These are phyloP conservation scores for Leishmania major DNA, from an alignment of 208 protist species.

Conservation along the genomic window DNA sequence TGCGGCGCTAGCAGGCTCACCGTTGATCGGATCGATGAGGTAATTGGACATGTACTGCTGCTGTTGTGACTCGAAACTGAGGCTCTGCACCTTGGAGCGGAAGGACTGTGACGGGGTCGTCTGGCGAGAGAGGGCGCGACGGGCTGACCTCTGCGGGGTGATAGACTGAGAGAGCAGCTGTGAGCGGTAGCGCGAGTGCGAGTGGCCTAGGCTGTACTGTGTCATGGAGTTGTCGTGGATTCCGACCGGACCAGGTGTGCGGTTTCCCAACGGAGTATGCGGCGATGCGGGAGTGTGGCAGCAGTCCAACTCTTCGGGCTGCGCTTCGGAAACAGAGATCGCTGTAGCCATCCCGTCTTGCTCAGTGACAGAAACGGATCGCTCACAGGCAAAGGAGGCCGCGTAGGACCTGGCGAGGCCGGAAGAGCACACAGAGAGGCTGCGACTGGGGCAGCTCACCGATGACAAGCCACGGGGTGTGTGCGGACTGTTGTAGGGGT, in stretches of 20 bases:
- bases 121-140: conserved; percentile 26
- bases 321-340: not conserved
- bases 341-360: not conserved
- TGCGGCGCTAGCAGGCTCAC: not conserved
- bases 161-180: conserved; percentile 25
- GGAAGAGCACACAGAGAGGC: conserved; percentile 8
- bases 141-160: conserved; percentile 57
- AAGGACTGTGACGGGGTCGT: conserved; percentile 33
- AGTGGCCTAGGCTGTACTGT: conserved; percentile 13
- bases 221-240: conserved; percentile 17
- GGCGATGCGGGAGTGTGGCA: conserved; percentile 21
- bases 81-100: conserved; percentile 30
- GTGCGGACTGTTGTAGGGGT: conserved; percentile 5
- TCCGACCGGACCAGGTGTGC: conserved; percentile 10
- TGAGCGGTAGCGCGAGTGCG: conserved; percentile 17
- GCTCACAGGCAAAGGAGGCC: not conserved
- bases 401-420: not conserved
- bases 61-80: conserved; percentile 33
- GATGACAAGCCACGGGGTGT: conserved; percentile 16
- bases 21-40: not conserved
- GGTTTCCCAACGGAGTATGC: conserved; percentile 43
- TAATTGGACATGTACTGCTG: not conserved
- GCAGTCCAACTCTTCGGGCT: not conserved
- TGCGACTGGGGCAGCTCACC: not conserved
- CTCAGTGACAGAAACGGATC: conserved; percentile 1